A percentile compares a stretch with the other conserved stretches of the same genome.
These are phyloP conservation scores for Starmera dryadoides DNA, from an alignment of 805 yeast species.

Conservation along the genomic window DNA sequence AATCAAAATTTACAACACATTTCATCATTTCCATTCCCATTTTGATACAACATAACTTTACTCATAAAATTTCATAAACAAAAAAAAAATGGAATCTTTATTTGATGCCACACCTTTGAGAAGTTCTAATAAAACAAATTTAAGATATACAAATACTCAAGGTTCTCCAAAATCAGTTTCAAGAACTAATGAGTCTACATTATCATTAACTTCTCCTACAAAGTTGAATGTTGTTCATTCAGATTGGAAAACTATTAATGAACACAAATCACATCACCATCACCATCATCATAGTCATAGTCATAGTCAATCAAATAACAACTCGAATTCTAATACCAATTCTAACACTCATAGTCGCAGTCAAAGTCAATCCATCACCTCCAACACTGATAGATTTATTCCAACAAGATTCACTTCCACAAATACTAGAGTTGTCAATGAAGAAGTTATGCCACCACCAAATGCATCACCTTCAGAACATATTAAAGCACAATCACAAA, in stretches of 20 bases:
- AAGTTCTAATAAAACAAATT: background rate
- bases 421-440: slow-evolving; percentile 35
- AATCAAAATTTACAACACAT: too few species aligned
- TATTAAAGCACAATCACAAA: slow-evolving; percentile 33
- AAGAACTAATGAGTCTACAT: slow-evolving; percentile 19
- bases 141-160: background rate
- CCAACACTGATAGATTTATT: slow-evolving; percentile 50
- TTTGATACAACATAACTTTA: background rate
- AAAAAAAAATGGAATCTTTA: slow-evolving; percentile 1
- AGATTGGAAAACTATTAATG: slow-evolving; percentile 23
- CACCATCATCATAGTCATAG: background rate
- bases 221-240: slow-evolving; percentile 36
- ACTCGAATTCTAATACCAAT: too few species aligned
- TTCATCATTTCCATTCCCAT: background rate
- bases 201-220: slow-evolving; percentile 37
- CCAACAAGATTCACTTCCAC: slow-evolving; percentile 48
- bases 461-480: slow-evolving; percentile 39
- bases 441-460: slow-evolving; percentile 33
- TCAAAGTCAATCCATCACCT: too few species aligned
- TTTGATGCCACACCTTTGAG: background rate
- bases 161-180: background rate
- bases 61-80: too few species aligned
- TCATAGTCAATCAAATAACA: too few species aligned
- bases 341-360: background rate
- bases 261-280: background rate